These are phyloP conservation scores for Polygonum maritimum DNA, from an alignment of 148 eudicot species.

Conservation along the genomic window DNA sequence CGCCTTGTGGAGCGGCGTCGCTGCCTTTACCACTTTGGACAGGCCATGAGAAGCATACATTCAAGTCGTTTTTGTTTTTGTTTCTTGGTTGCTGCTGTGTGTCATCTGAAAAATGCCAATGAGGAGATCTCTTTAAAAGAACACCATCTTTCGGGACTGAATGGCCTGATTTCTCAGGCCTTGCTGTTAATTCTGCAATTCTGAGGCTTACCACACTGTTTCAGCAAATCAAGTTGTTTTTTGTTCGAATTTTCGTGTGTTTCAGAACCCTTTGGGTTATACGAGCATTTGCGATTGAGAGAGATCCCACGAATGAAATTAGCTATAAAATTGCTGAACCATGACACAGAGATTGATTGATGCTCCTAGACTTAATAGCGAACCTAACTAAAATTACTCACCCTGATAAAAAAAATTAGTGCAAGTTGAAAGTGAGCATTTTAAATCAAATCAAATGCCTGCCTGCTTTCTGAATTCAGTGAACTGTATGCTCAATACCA, in stretches of 20 bases:
- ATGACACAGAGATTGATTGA: no score
- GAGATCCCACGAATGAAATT: no score
- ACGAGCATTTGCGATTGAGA: no score
- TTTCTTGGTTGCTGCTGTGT: not conserved
- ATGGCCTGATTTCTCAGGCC: slow-evolving; percentile 1
- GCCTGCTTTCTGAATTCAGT: no score
- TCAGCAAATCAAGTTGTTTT: not conserved
- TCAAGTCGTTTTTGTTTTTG: not conserved
- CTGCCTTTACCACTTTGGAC: slow-evolving; percentile 29
- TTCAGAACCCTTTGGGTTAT: not conserved
- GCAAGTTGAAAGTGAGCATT: no score
- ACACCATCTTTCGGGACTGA: slow-evolving; percentile 12
- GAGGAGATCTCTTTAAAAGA: not conserved
- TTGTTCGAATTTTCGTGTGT: no score
- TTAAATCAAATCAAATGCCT: no score
- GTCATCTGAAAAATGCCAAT: not conserved
- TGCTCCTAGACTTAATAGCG: no score
- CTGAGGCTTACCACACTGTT: not conserved
- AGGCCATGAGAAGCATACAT: slow-evolving; percentile 33
- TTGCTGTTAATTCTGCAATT: slow-evolving; percentile 7
- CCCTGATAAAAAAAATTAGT: no score
- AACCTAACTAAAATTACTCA: no score
- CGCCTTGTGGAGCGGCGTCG: slow-evolving; percentile 41
- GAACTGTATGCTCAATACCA: no score
- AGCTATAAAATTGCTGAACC: no score